These are phyloP conservation scores for Neurospora sp. DNA, from an alignment of 495 filamentous ascomycete genomes.

Conservation along the genomic window DNA sequence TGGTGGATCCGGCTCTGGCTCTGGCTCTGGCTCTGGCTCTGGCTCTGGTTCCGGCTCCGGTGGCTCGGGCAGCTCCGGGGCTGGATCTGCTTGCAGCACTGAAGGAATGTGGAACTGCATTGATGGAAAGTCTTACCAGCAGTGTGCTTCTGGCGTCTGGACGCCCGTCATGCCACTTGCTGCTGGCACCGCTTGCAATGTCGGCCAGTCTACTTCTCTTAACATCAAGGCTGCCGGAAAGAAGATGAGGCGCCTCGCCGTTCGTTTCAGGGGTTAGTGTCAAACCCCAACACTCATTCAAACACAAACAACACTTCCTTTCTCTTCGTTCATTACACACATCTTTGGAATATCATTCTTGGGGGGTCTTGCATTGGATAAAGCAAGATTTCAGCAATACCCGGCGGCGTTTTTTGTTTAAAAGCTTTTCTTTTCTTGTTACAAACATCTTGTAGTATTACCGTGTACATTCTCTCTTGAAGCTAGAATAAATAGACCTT, in stretches of 20 bases:
- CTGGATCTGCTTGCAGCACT: slow-evolving; percentile 26
- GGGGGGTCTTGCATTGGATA: background rate
- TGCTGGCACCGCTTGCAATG: slow-evolving; percentile 26
- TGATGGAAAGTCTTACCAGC: slow-evolving; percentile 31
- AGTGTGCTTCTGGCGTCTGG: slow-evolving; percentile 35
- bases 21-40: slow-evolving; percentile 11
- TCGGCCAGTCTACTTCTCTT: slow-evolving; percentile 21
- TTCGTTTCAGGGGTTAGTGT: slow-evolving; percentile 20
- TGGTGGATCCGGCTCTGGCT: background rate
- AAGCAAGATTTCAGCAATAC: background rate
- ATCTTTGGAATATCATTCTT: background rate
- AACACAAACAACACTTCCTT: background rate
- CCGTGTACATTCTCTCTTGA: background rate
- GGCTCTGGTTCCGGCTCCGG: slow-evolving; percentile 15
- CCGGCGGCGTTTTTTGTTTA: background rate
- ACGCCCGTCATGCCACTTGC: slow-evolving; percentile 27
- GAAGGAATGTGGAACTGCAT: slow-evolving; percentile 39
- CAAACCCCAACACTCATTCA: background rate
- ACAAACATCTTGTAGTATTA: background rate
- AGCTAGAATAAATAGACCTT: background rate
- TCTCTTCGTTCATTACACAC: background rate
- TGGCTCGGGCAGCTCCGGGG: slow-evolving; percentile 12
- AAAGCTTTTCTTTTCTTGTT: background rate
- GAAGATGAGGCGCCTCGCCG: slow-evolving; percentile 13
- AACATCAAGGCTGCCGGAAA: slow-evolving; percentile 18